Conservation (phyloP, 257 asterid genomes). For the Datura wrightii region DNA sequence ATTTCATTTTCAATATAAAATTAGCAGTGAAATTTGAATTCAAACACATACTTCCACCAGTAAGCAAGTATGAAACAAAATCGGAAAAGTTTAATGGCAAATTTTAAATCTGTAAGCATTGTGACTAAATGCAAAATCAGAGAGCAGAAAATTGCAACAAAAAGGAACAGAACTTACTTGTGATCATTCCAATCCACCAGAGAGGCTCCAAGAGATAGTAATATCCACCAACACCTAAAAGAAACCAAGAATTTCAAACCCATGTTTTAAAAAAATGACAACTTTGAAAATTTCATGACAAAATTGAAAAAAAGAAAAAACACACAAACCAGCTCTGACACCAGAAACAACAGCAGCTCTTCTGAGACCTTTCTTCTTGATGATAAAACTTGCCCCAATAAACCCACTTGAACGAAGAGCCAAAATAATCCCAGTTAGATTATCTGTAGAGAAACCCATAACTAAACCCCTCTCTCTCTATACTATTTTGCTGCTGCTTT, state of each 20-base stretch:
- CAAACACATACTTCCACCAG: not conserved
- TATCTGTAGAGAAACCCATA: slow-evolving; percentile 59
- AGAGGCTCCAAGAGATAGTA: slow-evolving; percentile 81
- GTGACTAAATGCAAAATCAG: not conserved
- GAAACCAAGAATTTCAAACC: not conserved
- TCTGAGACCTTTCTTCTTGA: slow-evolving; percentile 83
- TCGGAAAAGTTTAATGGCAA: too few relatives aligned
- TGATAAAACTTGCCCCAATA: slow-evolving; percentile 75
- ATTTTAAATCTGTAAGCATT: not conserved
- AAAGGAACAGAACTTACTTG: slow-evolving; percentile 51
- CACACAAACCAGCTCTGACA: slow-evolving; percentile 67
- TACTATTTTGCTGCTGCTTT: not conserved
- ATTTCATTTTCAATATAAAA: not conserved
- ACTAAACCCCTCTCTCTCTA: not conserved
- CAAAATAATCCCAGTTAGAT: slow-evolving; percentile 62
- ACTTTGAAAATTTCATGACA: too few relatives aligned
- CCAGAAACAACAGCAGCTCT: slow-evolving; percentile 78
- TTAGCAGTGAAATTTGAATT: not conserved
- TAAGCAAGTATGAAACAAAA: too few relatives aligned
- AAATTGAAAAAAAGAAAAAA: too few relatives aligned
- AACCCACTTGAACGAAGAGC: slow-evolving; percentile 71
- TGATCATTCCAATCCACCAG: slow-evolving; percentile 85
- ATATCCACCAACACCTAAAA: slow-evolving; percentile 72
- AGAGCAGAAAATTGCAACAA: not conserved
- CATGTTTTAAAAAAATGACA: not conserved